Conservation (phyloP, 495 filamentous ascomycete genomes). For the Trichoderma erinaceum region DNA sequence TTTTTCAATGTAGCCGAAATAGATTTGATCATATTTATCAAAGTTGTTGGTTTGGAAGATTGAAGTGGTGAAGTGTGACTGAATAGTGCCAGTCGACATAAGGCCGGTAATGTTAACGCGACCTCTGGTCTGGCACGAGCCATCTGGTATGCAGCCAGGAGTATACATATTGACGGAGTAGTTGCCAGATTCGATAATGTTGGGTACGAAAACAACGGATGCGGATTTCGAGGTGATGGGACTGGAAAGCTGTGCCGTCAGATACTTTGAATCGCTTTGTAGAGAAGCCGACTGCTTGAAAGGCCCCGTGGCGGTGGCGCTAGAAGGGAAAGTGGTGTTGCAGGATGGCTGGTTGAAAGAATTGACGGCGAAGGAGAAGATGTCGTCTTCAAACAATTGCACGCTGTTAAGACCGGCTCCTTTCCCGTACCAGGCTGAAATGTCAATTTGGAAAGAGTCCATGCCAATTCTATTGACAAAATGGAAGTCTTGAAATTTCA, state of each 20-base stretch:
- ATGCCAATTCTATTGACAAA: slow-evolving; percentile 87
- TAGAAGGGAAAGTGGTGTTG: slow-evolving; percentile 57
- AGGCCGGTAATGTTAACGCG: slow-evolving; percentile 71
- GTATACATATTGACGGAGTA: slow-evolving; percentile 87
- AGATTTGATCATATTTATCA: slow-evolving; percentile 92
- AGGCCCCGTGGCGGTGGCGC: slow-evolving; percentile 59
- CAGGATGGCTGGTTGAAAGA: slow-evolving; percentile 86
- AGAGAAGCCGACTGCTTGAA: slow-evolving; percentile 62
- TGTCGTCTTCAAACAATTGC: slow-evolving; percentile 83
- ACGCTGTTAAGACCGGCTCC: slow-evolving; percentile 87
- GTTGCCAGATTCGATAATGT: slow-evolving; percentile 83
- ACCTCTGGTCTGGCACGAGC: slow-evolving; percentile 67
- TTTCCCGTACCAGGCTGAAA: slow-evolving; percentile 75
- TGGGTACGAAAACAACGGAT: slow-evolving; percentile 71
- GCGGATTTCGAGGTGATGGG: slow-evolving; percentile 48
- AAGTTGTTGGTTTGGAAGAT: slow-evolving; percentile 87
- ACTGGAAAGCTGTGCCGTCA: slow-evolving; percentile 57
- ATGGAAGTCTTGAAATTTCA: slow-evolving; percentile 77
- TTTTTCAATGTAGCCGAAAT: slow-evolving; percentile 75
- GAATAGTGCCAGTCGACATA: slow-evolving; percentile 48
- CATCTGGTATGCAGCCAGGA: slow-evolving; percentile 79
- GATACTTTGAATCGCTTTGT: slow-evolving; percentile 64
- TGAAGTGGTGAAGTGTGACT: slow-evolving; percentile 39
- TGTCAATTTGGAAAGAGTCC: slow-evolving; percentile 79
- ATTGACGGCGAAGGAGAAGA: slow-evolving; percentile 75